Percentiles rank a stretch among this genome's conserved stretches.
Evolutionary conservation across 148 eudicot genomes (phyloP).

Genomic region (Talinum fruticosum): DNA sequence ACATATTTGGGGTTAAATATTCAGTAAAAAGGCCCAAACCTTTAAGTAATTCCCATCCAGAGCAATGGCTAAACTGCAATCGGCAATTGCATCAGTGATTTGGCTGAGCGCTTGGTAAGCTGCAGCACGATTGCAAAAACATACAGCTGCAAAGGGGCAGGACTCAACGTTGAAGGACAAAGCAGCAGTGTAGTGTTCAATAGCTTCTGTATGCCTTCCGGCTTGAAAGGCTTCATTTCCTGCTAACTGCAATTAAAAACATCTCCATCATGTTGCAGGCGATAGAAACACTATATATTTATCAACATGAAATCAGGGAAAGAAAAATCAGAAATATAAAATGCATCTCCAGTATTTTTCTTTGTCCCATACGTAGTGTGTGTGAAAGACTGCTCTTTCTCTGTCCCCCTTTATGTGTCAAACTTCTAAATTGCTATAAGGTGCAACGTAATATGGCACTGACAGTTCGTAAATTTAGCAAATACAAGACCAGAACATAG

Average conservation of each 20-base stretch:
- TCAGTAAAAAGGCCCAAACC: conserved; percentile 43
- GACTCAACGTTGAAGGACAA: conserved; percentile 76
- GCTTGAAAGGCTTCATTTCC: conserved; percentile 90
- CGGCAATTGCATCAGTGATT: conserved; percentile 84
- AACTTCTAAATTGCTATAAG: no score
- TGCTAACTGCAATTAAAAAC: conserved; percentile 50
- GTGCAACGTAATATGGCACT: no score
- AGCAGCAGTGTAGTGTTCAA: conserved; percentile 86
- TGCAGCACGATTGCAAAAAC: conserved; percentile 96
- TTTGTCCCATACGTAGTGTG: background rate
- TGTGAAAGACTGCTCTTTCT: no score
- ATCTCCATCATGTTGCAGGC: background rate
- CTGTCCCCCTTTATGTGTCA: no score
- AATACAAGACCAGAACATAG: no score
- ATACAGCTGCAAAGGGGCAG: conserved; percentile 83
- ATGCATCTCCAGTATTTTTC: background rate
- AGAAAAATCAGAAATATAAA: background rate
- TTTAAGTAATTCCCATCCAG: conserved; percentile 77
- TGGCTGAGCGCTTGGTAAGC: conserved; percentile 77
- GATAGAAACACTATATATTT: background rate
- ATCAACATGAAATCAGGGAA: background rate
- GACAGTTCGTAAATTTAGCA: no score
- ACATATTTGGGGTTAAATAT: background rate
- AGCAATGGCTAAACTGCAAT: conserved; percentile 89
- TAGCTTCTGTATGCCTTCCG: conserved; percentile 78